phyloP scores from a whole-genome alignment of 441 rosid species.

The Theobroma grandiflorum region DNA sequence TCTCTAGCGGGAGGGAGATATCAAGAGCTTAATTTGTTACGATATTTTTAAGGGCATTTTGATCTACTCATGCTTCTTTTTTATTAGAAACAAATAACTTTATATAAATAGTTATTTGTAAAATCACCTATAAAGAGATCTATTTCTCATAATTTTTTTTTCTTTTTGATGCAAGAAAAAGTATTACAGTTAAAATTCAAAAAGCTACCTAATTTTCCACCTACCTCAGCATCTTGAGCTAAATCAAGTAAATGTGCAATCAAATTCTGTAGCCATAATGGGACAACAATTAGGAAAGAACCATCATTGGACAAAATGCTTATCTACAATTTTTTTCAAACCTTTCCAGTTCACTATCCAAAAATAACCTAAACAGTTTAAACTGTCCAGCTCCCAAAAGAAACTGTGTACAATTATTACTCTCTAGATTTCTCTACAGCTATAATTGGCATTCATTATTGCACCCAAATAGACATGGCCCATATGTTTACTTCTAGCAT shows the following conservation, averaged over 20 bases:
- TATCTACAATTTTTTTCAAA: not conserved
- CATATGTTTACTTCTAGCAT: not conserved
- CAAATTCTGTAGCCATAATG: not conserved
- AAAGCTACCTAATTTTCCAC: not conserved
- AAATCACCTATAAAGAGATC: too few relatives aligned
- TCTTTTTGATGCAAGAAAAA: not conserved
- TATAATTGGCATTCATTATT: slow-evolving; percentile 14
- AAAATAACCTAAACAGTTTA: not conserved
- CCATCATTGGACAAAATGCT: not conserved
- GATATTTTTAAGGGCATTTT: too few relatives aligned
- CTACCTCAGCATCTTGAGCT: not conserved
- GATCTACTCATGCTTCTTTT: too few relatives aligned
- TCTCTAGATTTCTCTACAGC: not conserved
- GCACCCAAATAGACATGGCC: slow-evolving; percentile 14
- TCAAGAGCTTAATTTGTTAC: too few relatives aligned
- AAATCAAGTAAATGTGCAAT: not conserved
- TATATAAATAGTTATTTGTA: too few relatives aligned
- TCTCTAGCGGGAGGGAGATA: too few relatives aligned
- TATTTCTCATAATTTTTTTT: too few relatives aligned
- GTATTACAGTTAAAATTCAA: not conserved
- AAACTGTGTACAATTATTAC: slow-evolving; percentile 7
- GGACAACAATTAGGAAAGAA: not conserved
- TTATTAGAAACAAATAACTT: too few relatives aligned
- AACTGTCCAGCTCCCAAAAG: not conserved
- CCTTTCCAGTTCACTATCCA: not conserved